Conservation (phyloP, 345 rosid species). For the Angophora floribunda region DNA sequence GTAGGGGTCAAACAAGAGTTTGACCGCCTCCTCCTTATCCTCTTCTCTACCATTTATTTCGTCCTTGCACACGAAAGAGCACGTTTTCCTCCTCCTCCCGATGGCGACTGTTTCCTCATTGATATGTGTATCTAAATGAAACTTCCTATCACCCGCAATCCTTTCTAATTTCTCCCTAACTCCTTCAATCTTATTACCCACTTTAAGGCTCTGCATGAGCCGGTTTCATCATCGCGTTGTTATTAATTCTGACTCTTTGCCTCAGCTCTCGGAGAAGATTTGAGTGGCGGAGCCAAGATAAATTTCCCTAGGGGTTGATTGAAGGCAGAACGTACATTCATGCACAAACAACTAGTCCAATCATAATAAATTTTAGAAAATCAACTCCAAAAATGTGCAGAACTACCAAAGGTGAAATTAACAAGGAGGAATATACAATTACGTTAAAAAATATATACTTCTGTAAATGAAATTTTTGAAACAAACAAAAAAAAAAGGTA, state of each 20-base stretch:
- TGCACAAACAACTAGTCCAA: background rate
- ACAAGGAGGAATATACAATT: background rate
- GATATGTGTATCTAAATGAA: too few relatives aligned
- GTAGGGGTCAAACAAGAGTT: background rate
- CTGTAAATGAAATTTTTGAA: background rate
- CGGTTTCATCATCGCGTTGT: background rate
- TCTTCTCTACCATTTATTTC: constrained; percentile 17
- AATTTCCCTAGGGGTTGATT: background rate
- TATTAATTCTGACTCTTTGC: background rate
- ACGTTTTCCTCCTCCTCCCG: background rate
- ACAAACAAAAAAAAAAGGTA: background rate
- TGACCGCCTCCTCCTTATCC: background rate
- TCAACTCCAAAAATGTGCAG: background rate
- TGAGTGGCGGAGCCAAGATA: background rate
- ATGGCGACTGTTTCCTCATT: background rate
- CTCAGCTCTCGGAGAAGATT: background rate
- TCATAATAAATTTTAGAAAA: too few relatives aligned
- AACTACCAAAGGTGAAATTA: background rate
- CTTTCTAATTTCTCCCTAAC: background rate
- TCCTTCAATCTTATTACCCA: background rate
- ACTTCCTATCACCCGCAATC: background rate
- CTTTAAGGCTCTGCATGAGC: background rate
- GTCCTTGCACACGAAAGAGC: background rate
- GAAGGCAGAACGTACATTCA: background rate
- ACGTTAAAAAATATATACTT: too few relatives aligned